Percentiles rank a stretch among this genome's conserved stretches.
These are phyloP conservation scores for Petunia secreta DNA, from an alignment of 257 asterid genomes.

Conservation along the genomic window DNA sequence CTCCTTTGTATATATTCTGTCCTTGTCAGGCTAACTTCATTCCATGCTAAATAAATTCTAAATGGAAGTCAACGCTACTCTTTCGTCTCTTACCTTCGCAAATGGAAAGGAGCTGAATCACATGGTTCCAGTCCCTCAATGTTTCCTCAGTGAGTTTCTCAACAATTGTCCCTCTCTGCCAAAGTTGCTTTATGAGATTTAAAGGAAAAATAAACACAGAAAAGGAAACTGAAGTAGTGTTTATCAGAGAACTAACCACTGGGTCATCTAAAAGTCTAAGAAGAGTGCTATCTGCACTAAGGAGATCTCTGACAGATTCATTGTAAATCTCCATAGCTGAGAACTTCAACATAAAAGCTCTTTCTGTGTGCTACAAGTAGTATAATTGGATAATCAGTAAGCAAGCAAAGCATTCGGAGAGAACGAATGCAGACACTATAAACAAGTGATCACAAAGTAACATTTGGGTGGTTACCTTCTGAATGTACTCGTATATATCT, in stretches of 20 bases:
- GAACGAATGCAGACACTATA: constrained; percentile 14
- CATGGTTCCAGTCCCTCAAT: constrained; percentile 80
- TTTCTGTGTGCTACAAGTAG: constrained; percentile 68
- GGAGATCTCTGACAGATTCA: constrained; percentile 94
- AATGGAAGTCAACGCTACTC: not conserved
- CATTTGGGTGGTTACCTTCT: constrained; percentile 51
- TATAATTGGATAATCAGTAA: constrained; percentile 16
- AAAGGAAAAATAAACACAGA: not conserved
- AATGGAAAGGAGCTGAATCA: constrained; percentile 69
- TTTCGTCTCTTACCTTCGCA: constrained; percentile 67
- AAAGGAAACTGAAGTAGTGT: not conserved
- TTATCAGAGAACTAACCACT: constrained; percentile 55
- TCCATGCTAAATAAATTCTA: not conserved
- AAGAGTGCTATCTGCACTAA: constrained; percentile 66
- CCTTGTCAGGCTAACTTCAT: not conserved
- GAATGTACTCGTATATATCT: constrained; percentile 74
- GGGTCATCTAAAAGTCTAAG: constrained; percentile 93
- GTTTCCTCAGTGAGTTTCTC: constrained; percentile 91
- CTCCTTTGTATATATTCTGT: not conserved
- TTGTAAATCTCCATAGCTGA: constrained; percentile 97
- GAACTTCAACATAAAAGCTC: constrained; percentile 74
- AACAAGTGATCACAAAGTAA: not conserved
- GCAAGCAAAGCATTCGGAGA: constrained; percentile 12
- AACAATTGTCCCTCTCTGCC: constrained; percentile 84
- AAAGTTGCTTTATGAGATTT: constrained; percentile 28